Base-by-base conservation (phyloP, 2,329 filamentous ascomycete species). In the Colletotrichum theobromicola region DNA sequence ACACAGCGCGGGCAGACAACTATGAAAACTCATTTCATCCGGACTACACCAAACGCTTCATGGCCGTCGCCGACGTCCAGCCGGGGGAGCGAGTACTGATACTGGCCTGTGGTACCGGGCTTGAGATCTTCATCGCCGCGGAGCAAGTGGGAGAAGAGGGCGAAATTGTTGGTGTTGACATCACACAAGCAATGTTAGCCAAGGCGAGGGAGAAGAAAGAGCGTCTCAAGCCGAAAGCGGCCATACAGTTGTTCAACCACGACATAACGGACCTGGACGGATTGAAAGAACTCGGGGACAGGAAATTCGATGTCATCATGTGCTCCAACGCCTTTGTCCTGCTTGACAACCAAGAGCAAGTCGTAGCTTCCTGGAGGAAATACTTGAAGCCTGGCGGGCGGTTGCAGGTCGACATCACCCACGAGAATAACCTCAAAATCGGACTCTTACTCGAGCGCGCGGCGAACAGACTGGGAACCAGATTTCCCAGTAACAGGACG, bases 11-110 rank as follows among this genome's bases (percentile, higher is more conserved):
- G n/a, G 82, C 81, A 30, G 28, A 73, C 24, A 76, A 77, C 12
- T 83, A 84, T 62, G 80, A 84, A 58, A 75, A 81, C 42, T 83
- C 81, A 6, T 83, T 82, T 80, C 81, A 84, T 70, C 80, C 80
- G 0, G 77, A 76, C 5, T 84, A 81, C 66, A 81, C 79, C n/a
- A 74, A 67, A 28, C 78, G 82, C 13, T 81, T 84, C 72, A 79
- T 82, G 74, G 70, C 76, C 8, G 32, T 81, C 15, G 76, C 78
- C 4, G 73, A 78, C 7, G 57, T 82, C 18, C 68, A 73, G 16
- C 61, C 77, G 1, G 79, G 81, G n/a, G 73, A 83, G 50, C 77
- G 72, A 26, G 74, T 83, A 28, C 80, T 84, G 5, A 76, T 78
- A 35, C 79, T 83, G n/a, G 81, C 79, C 34, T 84, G 82, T 72